Evolutionary conservation across 306 rosid genomes (phyloP).

Genomic region (Astragalus glycyphyllos): DNA sequence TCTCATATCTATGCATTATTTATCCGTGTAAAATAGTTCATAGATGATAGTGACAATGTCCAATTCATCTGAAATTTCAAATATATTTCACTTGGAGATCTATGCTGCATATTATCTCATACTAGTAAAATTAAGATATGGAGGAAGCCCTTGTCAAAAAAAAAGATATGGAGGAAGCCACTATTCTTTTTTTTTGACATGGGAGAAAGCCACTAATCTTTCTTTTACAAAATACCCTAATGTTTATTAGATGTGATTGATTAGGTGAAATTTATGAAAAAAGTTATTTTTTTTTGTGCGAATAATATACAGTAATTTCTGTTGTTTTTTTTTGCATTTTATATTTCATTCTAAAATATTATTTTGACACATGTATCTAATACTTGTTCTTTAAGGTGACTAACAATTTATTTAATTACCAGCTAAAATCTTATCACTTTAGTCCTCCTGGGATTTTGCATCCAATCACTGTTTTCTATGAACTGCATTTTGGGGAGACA

Average conservation of each 20-base stretch:
- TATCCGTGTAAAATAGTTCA: slow-evolving; percentile 12
- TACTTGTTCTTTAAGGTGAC: slow-evolving; percentile 29
- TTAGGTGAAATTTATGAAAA: slow-evolving; percentile 24
- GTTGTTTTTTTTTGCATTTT: background rate
- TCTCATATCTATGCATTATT: background rate
- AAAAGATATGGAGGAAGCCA: too few relatives aligned
- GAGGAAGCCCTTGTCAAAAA: too few relatives aligned
- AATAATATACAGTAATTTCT: slow-evolving; percentile 30
- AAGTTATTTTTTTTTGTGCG: slow-evolving; percentile 16
- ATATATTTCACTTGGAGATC: slow-evolving; percentile 22
- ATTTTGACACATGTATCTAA: background rate
- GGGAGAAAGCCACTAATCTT: background rate
- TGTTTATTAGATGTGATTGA: slow-evolving; percentile 1
- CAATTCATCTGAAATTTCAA: slow-evolving; percentile 17
- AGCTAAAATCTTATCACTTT: slow-evolving; percentile 81
- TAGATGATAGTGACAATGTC: slow-evolving; percentile 20
- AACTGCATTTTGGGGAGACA: slow-evolving; percentile 90
- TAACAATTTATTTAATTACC: slow-evolving; percentile 48
- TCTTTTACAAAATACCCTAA: background rate
- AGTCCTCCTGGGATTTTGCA: slow-evolving; percentile 86
- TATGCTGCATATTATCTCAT: slow-evolving; percentile 16
- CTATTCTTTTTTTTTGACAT: background rate
- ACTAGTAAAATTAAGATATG: slow-evolving; percentile 30
- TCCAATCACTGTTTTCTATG: slow-evolving; percentile 79
- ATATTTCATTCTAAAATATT: slow-evolving; percentile 31